Evolutionary conservation across 2,329 filamentous ascomycete species (phyloP).

Genomic region (Fusarium tjaetaba): DNA sequence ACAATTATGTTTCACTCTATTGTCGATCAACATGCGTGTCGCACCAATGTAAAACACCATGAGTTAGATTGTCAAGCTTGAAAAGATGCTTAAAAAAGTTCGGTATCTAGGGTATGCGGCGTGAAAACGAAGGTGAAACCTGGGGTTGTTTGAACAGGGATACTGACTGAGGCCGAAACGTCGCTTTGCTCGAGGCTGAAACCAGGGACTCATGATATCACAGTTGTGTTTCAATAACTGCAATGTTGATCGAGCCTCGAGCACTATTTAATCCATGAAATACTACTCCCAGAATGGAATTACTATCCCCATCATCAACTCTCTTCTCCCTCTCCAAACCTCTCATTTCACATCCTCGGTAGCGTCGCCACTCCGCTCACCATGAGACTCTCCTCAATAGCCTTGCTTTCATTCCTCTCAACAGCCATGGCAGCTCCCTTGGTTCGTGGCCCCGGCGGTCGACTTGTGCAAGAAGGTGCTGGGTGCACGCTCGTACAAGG

Average conservation of each 20-base stretch:
- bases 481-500: constrained; percentile 3
- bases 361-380: neutral
- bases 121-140: neutral
- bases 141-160: neutral
- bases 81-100: neutral
- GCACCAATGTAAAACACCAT: neutral
- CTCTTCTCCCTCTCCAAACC: neutral
- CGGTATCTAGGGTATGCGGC: neutral
- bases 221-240: neutral
- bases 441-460: constrained; percentile 7
- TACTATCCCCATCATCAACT: no score
- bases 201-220: neutral
- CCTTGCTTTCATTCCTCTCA: neutral
- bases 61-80: rapidly evolving
- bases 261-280: no score
- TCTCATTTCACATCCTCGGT: neutral
- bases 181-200: neutral
- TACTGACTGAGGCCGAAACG: neutral
- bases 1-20: rapidly evolving
- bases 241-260: no score
- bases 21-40: rapidly evolving
- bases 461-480: constrained; percentile 1
- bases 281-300: no score
- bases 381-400: neutral
- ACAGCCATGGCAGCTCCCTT: neutral